phyloP scores from a whole-genome alignment of 202 grass and related monocot species.

The Setaria italica region DNA sequence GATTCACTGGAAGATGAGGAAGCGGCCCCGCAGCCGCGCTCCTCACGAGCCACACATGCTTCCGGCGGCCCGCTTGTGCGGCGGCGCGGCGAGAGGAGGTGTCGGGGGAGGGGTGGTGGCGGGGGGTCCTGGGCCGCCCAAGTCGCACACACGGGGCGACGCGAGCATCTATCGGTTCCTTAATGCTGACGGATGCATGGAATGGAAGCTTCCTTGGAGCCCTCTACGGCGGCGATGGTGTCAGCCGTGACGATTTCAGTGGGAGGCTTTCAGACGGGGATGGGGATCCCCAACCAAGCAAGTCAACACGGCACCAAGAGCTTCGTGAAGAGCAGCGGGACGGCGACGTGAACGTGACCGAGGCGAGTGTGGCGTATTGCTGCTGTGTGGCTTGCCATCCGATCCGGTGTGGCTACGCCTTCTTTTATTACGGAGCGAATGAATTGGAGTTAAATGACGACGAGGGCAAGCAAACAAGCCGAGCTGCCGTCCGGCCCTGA shows the following conservation, averaged over 20 bases:
- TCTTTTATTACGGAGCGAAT: neutral
- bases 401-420: neutral
- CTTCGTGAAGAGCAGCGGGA: neutral
- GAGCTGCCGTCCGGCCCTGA: neutral
- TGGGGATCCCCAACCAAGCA: neutral
- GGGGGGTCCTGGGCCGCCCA: no score
- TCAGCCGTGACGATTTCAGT: conserved; percentile 38
- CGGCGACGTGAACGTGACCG: neutral
- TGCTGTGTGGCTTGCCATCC: neutral
- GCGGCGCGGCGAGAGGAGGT: no score
- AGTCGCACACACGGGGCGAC: no score
- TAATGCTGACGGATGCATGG: neutral
- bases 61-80: no score
- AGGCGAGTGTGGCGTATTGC: neutral
- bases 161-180: no score
- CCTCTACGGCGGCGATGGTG: neutral
- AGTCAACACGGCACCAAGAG: neutral
- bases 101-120: no score
- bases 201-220: neutral
- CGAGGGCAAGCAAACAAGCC: neutral
- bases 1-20: no score
- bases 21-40: no score
- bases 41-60: no score
- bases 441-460: neutral
- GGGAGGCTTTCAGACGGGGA: neutral